A percentile compares a stretch with the other conserved stretches of the same genome.
These are phyloP conservation scores for Nyctanthes arbortristis DNA, from an alignment of 257 asterid genomes.

Conservation along the genomic window DNA sequence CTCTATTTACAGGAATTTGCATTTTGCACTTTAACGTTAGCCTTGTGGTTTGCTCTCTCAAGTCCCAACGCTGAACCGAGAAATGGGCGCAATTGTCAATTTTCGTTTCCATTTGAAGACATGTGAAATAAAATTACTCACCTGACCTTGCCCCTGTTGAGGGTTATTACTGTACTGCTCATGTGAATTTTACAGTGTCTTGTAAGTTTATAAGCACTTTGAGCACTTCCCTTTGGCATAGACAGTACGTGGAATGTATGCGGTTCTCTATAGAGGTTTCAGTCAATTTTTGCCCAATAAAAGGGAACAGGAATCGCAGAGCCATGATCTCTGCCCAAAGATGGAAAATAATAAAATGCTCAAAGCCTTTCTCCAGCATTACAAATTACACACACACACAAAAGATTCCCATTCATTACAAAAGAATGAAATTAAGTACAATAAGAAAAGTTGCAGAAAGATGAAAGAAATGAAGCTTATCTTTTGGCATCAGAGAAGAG, in stretches of 20 bases:
- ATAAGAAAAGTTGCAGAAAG: background rate
- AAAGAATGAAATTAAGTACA: background rate
- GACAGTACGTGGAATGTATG: too few species aligned
- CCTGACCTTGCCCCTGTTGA: too few species aligned
- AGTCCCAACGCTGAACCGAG: background rate
- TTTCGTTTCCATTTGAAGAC: too few species aligned
- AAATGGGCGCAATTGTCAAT: background rate
- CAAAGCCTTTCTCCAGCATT: background rate
- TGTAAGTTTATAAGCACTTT: too few species aligned
- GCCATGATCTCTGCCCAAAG: background rate
- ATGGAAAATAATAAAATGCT: background rate
- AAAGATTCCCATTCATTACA: background rate
- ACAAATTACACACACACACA: background rate
- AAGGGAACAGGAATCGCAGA: too few species aligned
- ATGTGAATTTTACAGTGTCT: too few species aligned
- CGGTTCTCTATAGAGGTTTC: too few species aligned
- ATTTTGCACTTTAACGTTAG: background rate
- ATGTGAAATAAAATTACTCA: too few species aligned
- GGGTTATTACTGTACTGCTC: too few species aligned
- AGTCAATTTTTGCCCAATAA: too few species aligned
- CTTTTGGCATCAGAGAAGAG: background rate
- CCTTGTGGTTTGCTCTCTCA: background rate
- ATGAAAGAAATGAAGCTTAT: conserved; percentile 7
- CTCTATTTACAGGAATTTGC: background rate
- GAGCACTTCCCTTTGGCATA: too few species aligned